Conservation (phyloP, 371 early-diverging fungal species). For the Quaeritorhiza haematococci region DNA sequence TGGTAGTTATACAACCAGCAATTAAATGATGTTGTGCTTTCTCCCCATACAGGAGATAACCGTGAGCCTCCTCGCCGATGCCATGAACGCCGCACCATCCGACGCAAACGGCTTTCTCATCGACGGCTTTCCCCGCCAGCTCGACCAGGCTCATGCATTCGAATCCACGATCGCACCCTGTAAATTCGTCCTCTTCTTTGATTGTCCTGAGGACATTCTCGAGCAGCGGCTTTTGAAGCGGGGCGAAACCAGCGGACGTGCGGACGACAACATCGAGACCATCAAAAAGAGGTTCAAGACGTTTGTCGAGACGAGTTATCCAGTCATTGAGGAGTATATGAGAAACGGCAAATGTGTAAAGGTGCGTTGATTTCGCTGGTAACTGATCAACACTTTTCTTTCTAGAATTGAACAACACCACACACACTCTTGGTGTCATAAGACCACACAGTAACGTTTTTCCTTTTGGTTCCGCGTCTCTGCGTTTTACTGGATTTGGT, state of each 20-base stretch:
- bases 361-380: no score
- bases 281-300: slow-evolving; percentile 51
- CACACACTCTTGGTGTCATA: no score
- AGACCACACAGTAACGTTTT: no score
- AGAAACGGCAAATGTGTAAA: slow-evolving; percentile 31
- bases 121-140: slow-evolving; percentile 29
- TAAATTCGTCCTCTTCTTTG: slow-evolving; percentile 44
- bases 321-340: slow-evolving; percentile 50
- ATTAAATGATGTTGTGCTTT: background rate
- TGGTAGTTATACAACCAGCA: background rate
- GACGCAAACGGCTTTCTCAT: slow-evolving; percentile 16
- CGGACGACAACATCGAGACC: slow-evolving; percentile 57
- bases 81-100: slow-evolving; percentile 59
- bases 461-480: no score
- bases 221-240: slow-evolving; percentile 48
- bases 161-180: slow-evolving; percentile 33
- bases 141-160: slow-evolving; percentile 21
- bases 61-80: slow-evolving; percentile 77
- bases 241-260: slow-evolving; percentile 54
- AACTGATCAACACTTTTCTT: no score
- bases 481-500: no score
- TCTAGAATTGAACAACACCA: no score
- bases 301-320: slow-evolving; percentile 46
- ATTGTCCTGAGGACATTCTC: slow-evolving; percentile 43
- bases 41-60: slow-evolving; percentile 78